Evolutionary conservation across 2,329 filamentous ascomycete species (phyloP), one percentile per base, ranked within the genome.

Genomic region (Tolypocladium sp.): DNA sequence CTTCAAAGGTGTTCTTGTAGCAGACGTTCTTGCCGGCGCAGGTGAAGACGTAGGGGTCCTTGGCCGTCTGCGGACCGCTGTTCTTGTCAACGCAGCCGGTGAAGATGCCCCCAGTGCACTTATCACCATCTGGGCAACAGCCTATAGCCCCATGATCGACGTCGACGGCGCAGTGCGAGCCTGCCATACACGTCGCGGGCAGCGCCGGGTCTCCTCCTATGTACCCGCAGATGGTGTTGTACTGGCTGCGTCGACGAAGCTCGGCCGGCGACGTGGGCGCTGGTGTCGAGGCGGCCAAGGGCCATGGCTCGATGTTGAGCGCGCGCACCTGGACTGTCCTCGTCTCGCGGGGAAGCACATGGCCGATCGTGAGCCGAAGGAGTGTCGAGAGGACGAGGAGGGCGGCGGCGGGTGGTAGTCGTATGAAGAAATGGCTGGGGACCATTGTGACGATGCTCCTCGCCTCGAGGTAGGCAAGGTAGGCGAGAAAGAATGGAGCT

Each of bases 81-180:
- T 77, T 79, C 56, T 66, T 65, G 65, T 86, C 83, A 49, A 84
- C 79, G 60, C 83, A 86, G 44, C 74, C 77, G 2, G 82, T 86
- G 67, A 78, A 86, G 44, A 86, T 77, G 57, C 83, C 83, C 4
- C 75, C 72, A 1, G 79, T 80, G 68, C 83, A 86, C 8, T 76
- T 65, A 3, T 71, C 76, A 17, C 69, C 68, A 63, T 85, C 74
- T 1, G 82, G 82, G 65, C 83, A 86, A 66, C 82, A 84, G 54
- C 82, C 82, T 38, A 84, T 72, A n/a, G 77, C 77, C 35, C 76
- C 74, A 58, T 79, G 74, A 22, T 73, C 71, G 25, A 73, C 69
- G 61, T 84, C 82, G 51, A 82, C 71, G 30, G 82, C 83, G 66
- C 83, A 86, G 68, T 85, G 81, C 42, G 82, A 84, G 40, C 82